Evolutionary conservation across 768 basidiomycete genomes (phyloP).

Genomic region (Obba rivulosa): DNA sequence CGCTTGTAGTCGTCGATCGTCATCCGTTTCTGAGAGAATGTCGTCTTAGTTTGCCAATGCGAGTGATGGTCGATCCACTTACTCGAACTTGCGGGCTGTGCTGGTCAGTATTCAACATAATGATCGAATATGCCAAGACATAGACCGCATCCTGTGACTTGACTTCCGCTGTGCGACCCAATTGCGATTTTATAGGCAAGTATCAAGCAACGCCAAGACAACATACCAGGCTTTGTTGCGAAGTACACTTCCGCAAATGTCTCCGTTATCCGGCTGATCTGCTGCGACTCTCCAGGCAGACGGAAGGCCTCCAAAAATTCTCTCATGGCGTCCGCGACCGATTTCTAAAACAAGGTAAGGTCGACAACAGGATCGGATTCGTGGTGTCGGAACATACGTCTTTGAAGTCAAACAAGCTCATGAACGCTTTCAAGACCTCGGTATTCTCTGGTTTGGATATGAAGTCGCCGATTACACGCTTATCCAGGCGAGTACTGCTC

Average conservation of each 20-base stretch:
- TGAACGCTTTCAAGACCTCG: constrained; percentile 81
- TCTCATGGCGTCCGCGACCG: constrained; percentile 92
- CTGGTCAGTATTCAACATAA: constrained; percentile 96
- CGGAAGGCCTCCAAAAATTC: constrained; percentile 92
- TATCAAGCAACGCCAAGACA: neutral
- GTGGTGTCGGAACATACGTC: constrained; percentile 65
- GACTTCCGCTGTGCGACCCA: constrained; percentile 60
- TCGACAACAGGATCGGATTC: no score
- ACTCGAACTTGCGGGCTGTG: constrained; percentile 93
- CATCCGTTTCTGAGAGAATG: constrained; percentile 97
- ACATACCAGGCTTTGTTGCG: constrained; percentile 70
- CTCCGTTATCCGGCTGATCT: constrained; percentile 90
- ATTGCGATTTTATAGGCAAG: neutral
- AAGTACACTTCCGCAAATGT: constrained; percentile 92
- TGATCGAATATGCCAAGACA: constrained; percentile 91
- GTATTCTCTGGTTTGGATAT: constrained; percentile 85
- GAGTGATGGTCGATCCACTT: constrained; percentile 27
- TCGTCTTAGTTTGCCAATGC: no score
- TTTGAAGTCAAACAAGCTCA: constrained; percentile 85
- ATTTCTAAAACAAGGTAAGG: constrained; percentile 60
- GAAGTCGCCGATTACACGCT: constrained; percentile 89
- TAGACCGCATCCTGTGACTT: constrained; percentile 90
- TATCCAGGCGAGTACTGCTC: constrained; percentile 79
- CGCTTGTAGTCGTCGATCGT: constrained; percentile 88
- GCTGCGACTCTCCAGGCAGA: constrained; percentile 92